Base-by-base conservation (phyloP, 2,329 filamentous ascomycete species). In the Phoma sp. region DNA sequence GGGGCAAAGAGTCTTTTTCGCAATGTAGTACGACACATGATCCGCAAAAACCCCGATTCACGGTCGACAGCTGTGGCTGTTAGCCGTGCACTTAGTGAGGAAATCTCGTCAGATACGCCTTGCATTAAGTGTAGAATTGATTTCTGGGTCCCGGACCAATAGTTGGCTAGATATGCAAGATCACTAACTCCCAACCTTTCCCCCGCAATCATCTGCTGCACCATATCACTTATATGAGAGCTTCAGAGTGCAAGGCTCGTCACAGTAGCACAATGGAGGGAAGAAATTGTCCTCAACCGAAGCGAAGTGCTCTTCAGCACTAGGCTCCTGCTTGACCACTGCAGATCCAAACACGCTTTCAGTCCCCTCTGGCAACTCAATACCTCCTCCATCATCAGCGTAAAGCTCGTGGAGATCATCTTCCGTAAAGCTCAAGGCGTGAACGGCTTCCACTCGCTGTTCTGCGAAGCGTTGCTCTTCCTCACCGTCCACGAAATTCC, bases 401-500 rank as follows among this genome's bases (percentile, higher is more conserved):
- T 69, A 69, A 0, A 68, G 23, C 30, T 63, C 54, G 2, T 30
- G 40, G 0, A 64, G 41, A 8, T 67, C 65, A 0, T 22, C n/a
- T 1, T 6, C 18, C 2, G 61, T 62, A 37, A 64, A 52, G 5
- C 55, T 57, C 4, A 59, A 8, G 0, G 25, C 39, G 6, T 51
- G 7, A 1, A 54, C 35, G 1, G 58, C 60, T 7, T 36, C 4
- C 0, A 18, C 1, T 8, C 54, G 59, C 1, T 59, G 30, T 0
- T 25, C 38, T 4, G 44, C 9, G 32, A 64, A 72, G 0, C 51
- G 54, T 0, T 30, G 0, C 25, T 57, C 29, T 41, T 72, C 70
- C 0, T 24, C 14, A 5, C 59, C 35, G 14, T 71, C 65, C n/a
- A 68, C 52, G 41, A 70, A 70, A 1, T 55, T 50, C 1, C 40